A percentile compares a stretch with the other conserved stretches of the same genome.
phyloP scores from a whole-genome alignment of 441 rosid species.

The Pelargonium australe region DNA sequence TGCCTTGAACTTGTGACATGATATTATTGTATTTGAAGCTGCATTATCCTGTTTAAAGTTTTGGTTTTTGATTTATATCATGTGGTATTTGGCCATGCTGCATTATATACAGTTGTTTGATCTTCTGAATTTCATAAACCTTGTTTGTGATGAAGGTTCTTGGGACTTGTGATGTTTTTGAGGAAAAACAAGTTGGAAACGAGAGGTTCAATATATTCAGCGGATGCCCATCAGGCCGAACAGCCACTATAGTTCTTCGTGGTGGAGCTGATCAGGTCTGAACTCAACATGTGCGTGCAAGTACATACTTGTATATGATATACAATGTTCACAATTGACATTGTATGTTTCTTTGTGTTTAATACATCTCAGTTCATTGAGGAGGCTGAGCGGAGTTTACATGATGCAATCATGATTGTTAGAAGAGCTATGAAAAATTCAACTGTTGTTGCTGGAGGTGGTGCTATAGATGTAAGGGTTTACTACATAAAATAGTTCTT shows the following conservation, averaged over 20 bases:
- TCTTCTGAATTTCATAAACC: slow-evolving; percentile 8
- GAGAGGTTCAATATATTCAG: slow-evolving; percentile 98
- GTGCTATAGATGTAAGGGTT: slow-evolving; percentile 90
- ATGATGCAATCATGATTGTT: slow-evolving; percentile 99
- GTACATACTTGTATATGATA: neutral
- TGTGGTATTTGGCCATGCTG: neutral
- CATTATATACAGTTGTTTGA: neutral
- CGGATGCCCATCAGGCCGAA: slow-evolving; percentile 86
- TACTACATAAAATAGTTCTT: slow-evolving; percentile 1
- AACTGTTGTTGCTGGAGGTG: slow-evolving; percentile 98
- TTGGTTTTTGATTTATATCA: neutral
- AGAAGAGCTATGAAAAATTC: slow-evolving; percentile 97
- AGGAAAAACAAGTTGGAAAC: slow-evolving; percentile 97
- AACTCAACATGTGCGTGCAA: slow-evolving; percentile 5
- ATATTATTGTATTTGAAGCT: neutral
- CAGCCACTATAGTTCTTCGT: slow-evolving; percentile 99
- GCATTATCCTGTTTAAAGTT: neutral
- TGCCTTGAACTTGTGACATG: neutral
- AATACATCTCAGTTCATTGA: slow-evolving; percentile 67
- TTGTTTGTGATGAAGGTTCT: slow-evolving; percentile 57
- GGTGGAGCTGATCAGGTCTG: slow-evolving; percentile 99
- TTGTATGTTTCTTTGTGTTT: neutral
- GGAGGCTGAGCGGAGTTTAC: slow-evolving; percentile 99
- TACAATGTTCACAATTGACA: neutral
- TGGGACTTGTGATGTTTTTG: slow-evolving; percentile 89